phyloP scores from a whole-genome alignment of 2,329 filamentous ascomycete genomes.

The Colletotrichum truncatum region DNA sequence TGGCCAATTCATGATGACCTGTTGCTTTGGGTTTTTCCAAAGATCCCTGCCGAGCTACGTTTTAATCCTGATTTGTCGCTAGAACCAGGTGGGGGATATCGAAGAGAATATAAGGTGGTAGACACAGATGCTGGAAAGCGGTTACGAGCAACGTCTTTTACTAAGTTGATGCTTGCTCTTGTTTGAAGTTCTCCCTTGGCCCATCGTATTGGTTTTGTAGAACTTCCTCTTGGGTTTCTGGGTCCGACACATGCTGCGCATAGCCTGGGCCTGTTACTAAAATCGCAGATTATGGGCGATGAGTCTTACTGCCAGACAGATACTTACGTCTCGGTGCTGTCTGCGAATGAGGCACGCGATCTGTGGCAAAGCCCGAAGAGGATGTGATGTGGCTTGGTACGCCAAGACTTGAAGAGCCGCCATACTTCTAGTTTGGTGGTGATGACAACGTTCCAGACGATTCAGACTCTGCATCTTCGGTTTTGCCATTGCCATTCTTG shows the following conservation, averaged over 20 bases:
- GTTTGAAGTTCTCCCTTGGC: neutral
- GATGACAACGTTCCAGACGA: constrained; percentile 66
- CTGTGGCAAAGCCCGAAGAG: neutral
- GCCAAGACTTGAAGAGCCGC: neutral
- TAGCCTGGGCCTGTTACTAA: no score
- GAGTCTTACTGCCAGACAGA: no score
- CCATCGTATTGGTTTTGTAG: neutral
- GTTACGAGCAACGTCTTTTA: constrained; percentile 10
- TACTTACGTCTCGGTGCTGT: neutral
- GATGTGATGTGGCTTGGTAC: neutral
- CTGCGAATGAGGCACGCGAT: neutral
- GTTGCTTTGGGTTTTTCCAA: neutral
- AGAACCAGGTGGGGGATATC: neutral
- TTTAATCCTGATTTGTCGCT: neutral
- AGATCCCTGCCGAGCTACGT: neutral
- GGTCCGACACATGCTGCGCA: no score
- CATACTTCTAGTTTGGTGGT: constrained; percentile 46
- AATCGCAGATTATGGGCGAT: neutral
- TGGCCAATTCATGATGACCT: neutral
- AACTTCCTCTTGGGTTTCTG: neutral
- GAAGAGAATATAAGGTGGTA: neutral
- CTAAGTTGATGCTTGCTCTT: neutral
- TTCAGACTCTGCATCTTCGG: constrained; percentile 62
- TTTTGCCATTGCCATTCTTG: constrained; percentile 52
- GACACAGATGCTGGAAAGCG: neutral